phyloP scores from a whole-genome alignment of 2,329 filamentous ascomycete species.

The Helicocarpus griseus region DNA sequence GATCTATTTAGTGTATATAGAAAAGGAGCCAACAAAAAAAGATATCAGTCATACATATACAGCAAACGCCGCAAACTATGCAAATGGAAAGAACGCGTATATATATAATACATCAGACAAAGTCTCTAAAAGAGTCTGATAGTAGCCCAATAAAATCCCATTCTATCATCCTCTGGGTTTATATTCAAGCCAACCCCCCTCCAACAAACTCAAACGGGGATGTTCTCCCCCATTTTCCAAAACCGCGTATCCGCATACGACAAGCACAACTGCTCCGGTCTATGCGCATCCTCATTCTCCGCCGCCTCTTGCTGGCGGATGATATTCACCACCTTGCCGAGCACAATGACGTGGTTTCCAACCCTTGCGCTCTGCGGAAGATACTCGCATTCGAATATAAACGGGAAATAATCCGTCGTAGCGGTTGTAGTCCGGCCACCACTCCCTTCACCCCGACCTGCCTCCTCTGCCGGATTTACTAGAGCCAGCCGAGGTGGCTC shows the following conservation, averaged over 20 bases:
- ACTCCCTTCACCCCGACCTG: conserved; percentile 16
- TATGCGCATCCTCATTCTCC: conserved; percentile 3
- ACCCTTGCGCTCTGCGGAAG: conserved; percentile 28
- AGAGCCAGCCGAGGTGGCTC: conserved; percentile 12
- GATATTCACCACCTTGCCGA: conserved; percentile 27
- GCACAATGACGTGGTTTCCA: conserved; percentile 32
- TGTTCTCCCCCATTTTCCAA: conserved; percentile 31
- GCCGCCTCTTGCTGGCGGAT: conserved; percentile 14
- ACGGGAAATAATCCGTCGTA: conserved; percentile 25
- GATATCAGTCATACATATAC: too few species aligned
- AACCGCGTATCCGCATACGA: conserved; percentile 35
- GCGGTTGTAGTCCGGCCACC: conserved; percentile 13
- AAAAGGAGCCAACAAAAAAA: too few species aligned
- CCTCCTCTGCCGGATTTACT: conserved; percentile 9
- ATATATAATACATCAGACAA: too few species aligned
- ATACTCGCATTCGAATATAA: conserved; percentile 31
- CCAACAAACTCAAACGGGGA: conserved; percentile 11
- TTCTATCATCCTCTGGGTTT: not conserved
- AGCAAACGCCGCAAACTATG: too few species aligned
- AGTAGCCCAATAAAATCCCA: too few species aligned
- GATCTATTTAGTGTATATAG: too few species aligned
- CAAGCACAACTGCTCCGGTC: conserved; percentile 23
- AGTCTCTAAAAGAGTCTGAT: too few species aligned
- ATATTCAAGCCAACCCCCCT: not conserved
- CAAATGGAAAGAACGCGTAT: too few species aligned